Evolutionary conservation across 345 rosid species (phyloP).

Genomic region (Murraya koenigii): DNA sequence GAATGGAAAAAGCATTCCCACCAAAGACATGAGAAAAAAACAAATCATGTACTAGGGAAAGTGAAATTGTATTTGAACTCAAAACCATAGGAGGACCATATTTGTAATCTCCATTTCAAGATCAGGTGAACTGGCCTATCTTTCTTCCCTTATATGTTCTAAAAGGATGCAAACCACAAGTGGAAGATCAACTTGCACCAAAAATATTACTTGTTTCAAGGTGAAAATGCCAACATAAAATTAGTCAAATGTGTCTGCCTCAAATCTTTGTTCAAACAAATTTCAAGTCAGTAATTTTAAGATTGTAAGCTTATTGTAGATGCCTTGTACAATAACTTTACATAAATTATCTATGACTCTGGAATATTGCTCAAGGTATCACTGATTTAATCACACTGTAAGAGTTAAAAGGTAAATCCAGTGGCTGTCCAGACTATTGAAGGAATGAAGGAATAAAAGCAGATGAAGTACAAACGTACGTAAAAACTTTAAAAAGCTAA

Average conservation of each 20-base stretch:
- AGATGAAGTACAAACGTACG: background rate
- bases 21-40: background rate
- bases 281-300: background rate
- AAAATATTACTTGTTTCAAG: background rate
- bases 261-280: background rate
- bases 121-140: background rate
- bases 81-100: background rate
- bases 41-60: background rate
- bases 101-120: background rate
- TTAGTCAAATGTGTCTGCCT: background rate
- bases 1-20: background rate
- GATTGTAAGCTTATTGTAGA: background rate
- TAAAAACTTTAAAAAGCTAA: background rate
- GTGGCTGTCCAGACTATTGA: background rate
- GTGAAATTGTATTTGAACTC: background rate
- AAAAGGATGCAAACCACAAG: background rate
- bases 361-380: background rate
- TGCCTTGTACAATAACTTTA: background rate
- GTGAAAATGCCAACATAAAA: background rate
- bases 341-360: background rate
- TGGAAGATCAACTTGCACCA: background rate
- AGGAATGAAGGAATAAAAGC: background rate
- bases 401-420: background rate
- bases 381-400: background rate
- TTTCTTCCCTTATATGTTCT: background rate